Conservation (phyloP, 1,139 yeast genomes). For the Yamadazyma dushanensis region DNA sequence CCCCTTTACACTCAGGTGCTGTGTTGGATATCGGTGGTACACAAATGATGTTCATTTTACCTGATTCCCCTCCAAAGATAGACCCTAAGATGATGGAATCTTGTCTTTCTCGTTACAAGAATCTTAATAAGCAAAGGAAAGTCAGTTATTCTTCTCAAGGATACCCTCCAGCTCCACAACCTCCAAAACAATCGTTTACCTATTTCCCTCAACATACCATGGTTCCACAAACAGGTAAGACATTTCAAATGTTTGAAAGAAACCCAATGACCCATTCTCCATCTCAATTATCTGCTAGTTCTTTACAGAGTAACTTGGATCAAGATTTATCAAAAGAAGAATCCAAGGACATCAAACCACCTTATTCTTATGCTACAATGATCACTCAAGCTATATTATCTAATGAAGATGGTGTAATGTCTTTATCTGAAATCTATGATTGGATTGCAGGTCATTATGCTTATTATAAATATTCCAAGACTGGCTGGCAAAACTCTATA, state of each 20-base stretch:
- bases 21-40: conserved; percentile 94
- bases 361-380: conserved; percentile 96
- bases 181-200: conserved; percentile 11
- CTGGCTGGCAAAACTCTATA: conserved; percentile 78
- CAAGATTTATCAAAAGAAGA: conserved; percentile 87
- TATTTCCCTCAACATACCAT: conserved; percentile 20
- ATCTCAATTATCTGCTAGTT: conserved; percentile 39
- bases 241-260: conserved; percentile 57
- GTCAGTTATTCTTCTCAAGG: not conserved
- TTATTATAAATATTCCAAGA: conserved; percentile 84
- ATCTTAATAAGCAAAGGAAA: conserved; percentile 17
- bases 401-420: conserved; percentile 82
- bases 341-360: conserved; percentile 91
- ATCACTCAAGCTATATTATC: conserved; percentile 95
- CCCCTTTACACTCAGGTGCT: conserved; percentile 77
- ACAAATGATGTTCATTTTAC: conserved; percentile 97
- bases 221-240: conserved; percentile 30
- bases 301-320: conserved; percentile 49
- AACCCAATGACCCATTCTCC: conserved; percentile 38
- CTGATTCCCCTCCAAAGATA: conserved; percentile 80
- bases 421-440: conserved; percentile 85
- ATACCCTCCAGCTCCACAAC: conserved; percentile 2
- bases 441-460: conserved; percentile 90
- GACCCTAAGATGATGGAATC: conserved; percentile 49
- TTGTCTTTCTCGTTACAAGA: conserved; percentile 34